Base-by-base conservation (phyloP, 2,329 filamentous ascomycete species). In the Cercospora canescens region DNA sequence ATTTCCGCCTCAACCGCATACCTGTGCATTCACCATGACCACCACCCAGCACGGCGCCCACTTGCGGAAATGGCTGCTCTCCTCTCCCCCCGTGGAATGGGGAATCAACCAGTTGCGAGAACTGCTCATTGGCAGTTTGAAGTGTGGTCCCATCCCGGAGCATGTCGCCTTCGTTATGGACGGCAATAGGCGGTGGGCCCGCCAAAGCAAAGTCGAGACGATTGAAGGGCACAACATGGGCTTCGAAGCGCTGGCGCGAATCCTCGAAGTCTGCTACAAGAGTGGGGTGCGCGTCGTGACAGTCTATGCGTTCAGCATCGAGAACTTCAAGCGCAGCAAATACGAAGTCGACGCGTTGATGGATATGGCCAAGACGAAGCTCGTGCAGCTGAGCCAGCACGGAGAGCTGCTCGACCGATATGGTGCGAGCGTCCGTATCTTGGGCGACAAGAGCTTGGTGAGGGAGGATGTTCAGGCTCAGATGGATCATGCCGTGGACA, bases 121-220 rank as follows among this genome's bases (percentile, higher is more conserved):
- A 77, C 83, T 97, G 59, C 85, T 98, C 69, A 95, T 99, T 72
- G 92, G 93, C 62, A 91, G 94, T 58, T 82, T 98, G 62, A 90
- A 90, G 76, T 94, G 97, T 80, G 95, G 95, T 0, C 93, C 93
- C 1, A 90, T 99, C 63, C 95, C 95, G 9, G 89, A 93, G 75
- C 95, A 99, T 87, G 88, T 99, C 67, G 95, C 95, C n/a, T 99
- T 99, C 76, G 94, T 97, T 73, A 99, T 99, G 95, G 95, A 99
- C 78, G 95, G 95, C 63, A 99, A 99, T 81, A 85, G 95, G 74
- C 90, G 95, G 54, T 99, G 96, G 82, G 95, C 95, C 14, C 87
- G 92, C 68, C 91, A 86, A 69, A 93, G 95, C 81, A 89, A 94
- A 70, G 97, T 99, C 77, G 95, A 99, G 82, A 97, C 94, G 0